These are phyloP conservation scores for Fraxinus xanthoxyloides DNA, from an alignment of 305 asterid genomes.

Conservation along the genomic window DNA sequence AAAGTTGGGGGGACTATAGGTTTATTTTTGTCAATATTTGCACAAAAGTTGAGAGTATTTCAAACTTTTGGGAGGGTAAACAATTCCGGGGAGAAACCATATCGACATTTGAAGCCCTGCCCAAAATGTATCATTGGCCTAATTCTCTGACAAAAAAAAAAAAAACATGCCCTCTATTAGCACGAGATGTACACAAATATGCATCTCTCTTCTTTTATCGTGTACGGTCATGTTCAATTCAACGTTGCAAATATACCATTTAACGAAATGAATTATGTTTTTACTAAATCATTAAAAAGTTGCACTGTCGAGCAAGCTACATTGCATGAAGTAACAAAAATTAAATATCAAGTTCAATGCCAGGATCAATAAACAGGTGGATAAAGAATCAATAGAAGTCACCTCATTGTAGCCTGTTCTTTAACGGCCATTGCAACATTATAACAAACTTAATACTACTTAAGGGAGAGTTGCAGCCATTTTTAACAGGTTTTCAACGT, in stretches of 20 bases:
- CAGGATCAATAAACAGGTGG: neutral
- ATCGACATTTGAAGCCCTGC: too few relatives aligned
- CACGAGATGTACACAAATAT: neutral
- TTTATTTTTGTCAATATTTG: too few relatives aligned
- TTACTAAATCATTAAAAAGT: too few relatives aligned
- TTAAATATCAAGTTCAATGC: neutral
- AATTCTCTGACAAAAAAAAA: too few relatives aligned
- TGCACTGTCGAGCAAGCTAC: too few relatives aligned
- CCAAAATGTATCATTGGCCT: too few relatives aligned
- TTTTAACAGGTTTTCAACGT: neutral
- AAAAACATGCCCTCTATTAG: neutral
- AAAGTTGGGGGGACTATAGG: too few relatives aligned
- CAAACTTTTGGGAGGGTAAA: too few relatives aligned
- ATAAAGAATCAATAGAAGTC: neutral
- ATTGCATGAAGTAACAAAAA: neutral
- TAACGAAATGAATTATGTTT: neutral
- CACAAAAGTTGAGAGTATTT: too few relatives aligned
- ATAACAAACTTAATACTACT: neutral
- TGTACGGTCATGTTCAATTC: neutral
- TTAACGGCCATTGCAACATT: neutral
- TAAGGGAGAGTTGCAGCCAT: neutral
- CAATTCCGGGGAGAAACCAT: too few relatives aligned
- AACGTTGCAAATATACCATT: neutral
- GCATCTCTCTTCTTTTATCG: neutral
- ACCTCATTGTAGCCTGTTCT: neutral